These are phyloP conservation scores for Ensete ventricosum DNA, from an alignment of 176 grass and related monocot genomes.

Conservation along the genomic window DNA sequence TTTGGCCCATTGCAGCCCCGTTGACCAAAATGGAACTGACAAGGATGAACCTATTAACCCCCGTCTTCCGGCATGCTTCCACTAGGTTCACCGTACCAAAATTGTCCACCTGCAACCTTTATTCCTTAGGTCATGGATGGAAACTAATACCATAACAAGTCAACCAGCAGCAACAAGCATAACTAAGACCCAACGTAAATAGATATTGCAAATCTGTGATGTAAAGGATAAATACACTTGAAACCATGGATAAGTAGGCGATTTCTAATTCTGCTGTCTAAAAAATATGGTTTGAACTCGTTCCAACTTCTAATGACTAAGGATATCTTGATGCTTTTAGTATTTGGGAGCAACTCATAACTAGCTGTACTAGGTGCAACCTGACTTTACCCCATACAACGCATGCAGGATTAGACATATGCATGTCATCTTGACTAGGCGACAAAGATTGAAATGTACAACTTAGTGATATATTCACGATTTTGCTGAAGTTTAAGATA, in stretches of 20 bases:
- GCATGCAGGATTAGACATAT: too few species aligned
- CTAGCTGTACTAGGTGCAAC: too few species aligned
- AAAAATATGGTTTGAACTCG: neutral
- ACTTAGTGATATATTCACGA: too few species aligned
- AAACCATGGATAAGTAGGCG: too few species aligned
- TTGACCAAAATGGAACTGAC: constrained; percentile 68
- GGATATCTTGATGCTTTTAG: neutral
- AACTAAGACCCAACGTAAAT: neutral
- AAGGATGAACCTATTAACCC: constrained; percentile 51
- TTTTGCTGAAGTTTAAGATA: too few species aligned
- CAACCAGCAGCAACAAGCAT: neutral
- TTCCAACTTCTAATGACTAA: neutral
- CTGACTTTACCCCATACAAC: too few species aligned
- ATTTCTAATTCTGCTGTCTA: too few species aligned
- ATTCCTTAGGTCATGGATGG: neutral
- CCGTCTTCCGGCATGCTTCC: constrained; percentile 57
- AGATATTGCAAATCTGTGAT: neutral
- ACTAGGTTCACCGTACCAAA: constrained; percentile 64
- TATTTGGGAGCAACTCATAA: too few species aligned
- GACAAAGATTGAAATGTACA: too few species aligned
- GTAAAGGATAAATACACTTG: neutral
- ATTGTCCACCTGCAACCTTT: constrained; percentile 47
- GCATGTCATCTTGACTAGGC: too few species aligned
- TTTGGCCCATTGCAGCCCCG: constrained; percentile 46
- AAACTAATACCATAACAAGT: neutral